These are phyloP conservation scores for Ascobolus immersus DNA, from an alignment of 495 filamentous ascomycete genomes.

Conservation along the genomic window DNA sequence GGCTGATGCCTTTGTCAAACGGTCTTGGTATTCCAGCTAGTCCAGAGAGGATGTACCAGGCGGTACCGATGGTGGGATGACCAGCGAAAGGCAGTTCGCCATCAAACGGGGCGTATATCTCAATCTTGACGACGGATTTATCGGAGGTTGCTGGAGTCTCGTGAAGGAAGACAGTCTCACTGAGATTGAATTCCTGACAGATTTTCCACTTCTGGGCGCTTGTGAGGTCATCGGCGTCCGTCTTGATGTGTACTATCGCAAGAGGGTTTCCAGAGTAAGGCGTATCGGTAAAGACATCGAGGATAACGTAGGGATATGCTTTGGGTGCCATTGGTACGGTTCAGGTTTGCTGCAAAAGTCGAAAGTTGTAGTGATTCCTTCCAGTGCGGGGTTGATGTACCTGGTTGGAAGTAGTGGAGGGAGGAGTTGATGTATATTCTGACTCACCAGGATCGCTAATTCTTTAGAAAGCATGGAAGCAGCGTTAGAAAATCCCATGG, in stretches of 20 bases:
- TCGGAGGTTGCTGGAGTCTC: conserved; percentile 11
- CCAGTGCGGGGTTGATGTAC: too few relatives aligned
- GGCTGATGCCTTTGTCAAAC: conserved; percentile 15
- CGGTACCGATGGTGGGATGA: conserved; percentile 51
- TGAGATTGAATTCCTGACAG: conserved; percentile 59
- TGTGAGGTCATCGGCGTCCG: conserved; percentile 12
- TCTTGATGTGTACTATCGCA: conserved; percentile 32
- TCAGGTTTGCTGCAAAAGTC: too few relatives aligned
- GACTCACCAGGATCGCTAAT: too few relatives aligned
- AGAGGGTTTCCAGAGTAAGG: conserved; percentile 41
- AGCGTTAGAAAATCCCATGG: too few relatives aligned
- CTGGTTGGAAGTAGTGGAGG: too few relatives aligned
- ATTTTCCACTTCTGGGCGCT: conserved; percentile 37
- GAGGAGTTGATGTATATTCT: too few relatives aligned
- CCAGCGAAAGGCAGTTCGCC: conserved; percentile 49
- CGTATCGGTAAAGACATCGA: conserved; percentile 41
- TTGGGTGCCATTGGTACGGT: too few relatives aligned
- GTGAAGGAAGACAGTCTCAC: conserved; percentile 60
- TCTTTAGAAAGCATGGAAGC: too few relatives aligned
- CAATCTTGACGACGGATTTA: conserved; percentile 23
- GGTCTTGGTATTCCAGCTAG: too few relatives aligned
- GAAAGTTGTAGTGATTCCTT: too few relatives aligned
- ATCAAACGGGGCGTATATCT: conserved; percentile 38
- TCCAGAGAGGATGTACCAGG: conserved; percentile 24
- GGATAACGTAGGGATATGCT: conserved; percentile 29